Evolutionary conservation across 2,329 filamentous ascomycete species (phyloP).

Genomic region (Massarina eburnea): DNA sequence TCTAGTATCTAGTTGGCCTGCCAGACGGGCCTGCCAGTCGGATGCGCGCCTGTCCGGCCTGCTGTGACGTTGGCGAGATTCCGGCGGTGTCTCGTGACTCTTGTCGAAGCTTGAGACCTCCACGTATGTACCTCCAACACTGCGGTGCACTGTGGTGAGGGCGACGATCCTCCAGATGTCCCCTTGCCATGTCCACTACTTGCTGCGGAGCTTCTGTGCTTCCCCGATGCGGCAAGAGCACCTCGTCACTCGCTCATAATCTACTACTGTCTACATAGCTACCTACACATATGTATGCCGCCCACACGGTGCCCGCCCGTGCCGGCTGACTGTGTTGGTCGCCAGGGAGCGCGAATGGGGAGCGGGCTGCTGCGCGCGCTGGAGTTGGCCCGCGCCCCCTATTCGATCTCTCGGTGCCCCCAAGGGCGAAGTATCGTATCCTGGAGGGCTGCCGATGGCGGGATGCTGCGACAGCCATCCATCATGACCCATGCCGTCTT

Average conservation of each 20-base stretch:
- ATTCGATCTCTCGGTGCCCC: constrained; percentile 13
- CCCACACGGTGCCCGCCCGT: constrained; percentile 7
- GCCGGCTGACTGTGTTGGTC: constrained; percentile 31
- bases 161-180: too few species aligned
- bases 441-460: too few species aligned
- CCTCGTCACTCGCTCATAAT: constrained; percentile 16
- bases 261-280: too few species aligned
- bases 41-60: constrained; percentile 4
- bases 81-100: too few species aligned
- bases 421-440: too few species aligned
- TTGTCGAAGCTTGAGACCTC: too few species aligned
- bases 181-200: not conserved
- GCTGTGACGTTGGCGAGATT: not conserved
- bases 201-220: constrained; percentile 10
- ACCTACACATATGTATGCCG: too few species aligned
- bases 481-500: too few species aligned
- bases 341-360: constrained; percentile 10
- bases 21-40: too few species aligned
- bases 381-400: constrained; percentile 16
- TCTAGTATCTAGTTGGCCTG: not conserved
- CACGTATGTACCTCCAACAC: not conserved
- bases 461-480: too few species aligned
- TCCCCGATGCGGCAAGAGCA: constrained; percentile 19
- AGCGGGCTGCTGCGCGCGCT: constrained; percentile 2
- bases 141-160: not conserved